Base-by-base conservation (phyloP, 2,329 filamentous ascomycete genomes). In the Diplodia corticola region DNA sequence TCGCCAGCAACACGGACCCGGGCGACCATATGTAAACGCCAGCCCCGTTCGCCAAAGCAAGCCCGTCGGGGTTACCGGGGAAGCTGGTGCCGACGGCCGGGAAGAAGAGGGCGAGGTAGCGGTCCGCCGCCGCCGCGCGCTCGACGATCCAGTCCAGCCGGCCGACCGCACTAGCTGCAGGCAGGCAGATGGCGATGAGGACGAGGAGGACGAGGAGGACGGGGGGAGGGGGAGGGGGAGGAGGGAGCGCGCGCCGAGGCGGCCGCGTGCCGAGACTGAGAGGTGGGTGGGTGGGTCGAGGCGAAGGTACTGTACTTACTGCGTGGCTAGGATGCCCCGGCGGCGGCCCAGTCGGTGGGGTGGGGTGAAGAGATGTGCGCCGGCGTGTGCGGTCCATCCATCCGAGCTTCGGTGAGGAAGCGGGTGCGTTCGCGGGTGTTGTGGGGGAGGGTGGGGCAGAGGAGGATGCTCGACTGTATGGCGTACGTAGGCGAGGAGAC, bases 401-500 rank as follows among this genome's bases (percentile, higher is more conserved):
- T n/a, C n/a, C n/a, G n/a, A n/a, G n/a, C n/a, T n/a, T 77, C 15
- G 10, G 22, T 15, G 55, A 60, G 22, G 26, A 60, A 37, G 55
- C 55, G 37, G 9, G 46, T 37, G 26, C 55, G 55, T 1, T 48
- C 37, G 35, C 30, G 37, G 13, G 55, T 37, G 55, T 46, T 12
- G 20, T 60, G 37, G 1, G 55, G 55, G 55, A 60, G 40, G 20
- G 46, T 61, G 2, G 57, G 57, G 40, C 40, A 49, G 40, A 61
- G 33, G 24, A 7, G n/a, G 44, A 61, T 33, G 69, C 91, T 89
- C 37, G 5, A 7, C 26, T 79, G 80, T 69, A 91, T 89, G 5
- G 73, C 75, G 68, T 72, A 85, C 0, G 68, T 72, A 85, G 0
- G 86, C 86, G 0, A 89, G 79, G 4, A 89, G 75, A 2, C 86